These are phyloP conservation scores for Venturia pyrina DNA, from an alignment of 2,329 filamentous ascomycete genomes.

Conservation along the genomic window DNA sequence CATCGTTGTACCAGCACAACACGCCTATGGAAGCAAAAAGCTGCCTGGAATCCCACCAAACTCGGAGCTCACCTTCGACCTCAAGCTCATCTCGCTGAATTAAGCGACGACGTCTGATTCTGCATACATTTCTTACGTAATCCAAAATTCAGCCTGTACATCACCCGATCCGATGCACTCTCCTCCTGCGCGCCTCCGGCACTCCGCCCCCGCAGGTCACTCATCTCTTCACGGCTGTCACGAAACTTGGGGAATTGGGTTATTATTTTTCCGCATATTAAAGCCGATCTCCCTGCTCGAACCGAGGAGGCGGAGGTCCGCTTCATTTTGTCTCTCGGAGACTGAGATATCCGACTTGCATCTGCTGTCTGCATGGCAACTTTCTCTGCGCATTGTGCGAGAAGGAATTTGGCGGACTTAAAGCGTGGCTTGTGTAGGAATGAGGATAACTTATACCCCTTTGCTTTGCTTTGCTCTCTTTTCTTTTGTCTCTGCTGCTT, in stretches of 20 bases:
- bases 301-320: background rate
- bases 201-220: conserved; percentile 6
- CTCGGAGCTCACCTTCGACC: conserved; percentile 83
- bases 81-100: conserved; percentile 41
- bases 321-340: background rate
- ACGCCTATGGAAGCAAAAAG: conserved; percentile 80
- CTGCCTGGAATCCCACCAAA: conserved; percentile 82
- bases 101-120: conserved; percentile 19
- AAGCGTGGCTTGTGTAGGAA: conserved; percentile 12
- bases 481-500: background rate
- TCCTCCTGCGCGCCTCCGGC: background rate
- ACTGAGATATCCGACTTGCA: conserved; percentile 13
- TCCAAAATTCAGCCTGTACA: background rate
- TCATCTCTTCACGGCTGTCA: background rate
- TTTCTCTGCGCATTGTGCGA: conserved; percentile 6
- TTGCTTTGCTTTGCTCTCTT: background rate
- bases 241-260: background rate
- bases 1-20: conserved; percentile 74
- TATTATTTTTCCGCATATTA: background rate
- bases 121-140: background rate
- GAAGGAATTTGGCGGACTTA: conserved; percentile 7
- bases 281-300: background rate
- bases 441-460: conserved; percentile 11
- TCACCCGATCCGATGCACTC: background rate
- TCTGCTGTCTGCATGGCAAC: conserved; percentile 11